Evolutionary conservation across 2,329 filamentous ascomycete species (phyloP), one percentile per base, ranked within the genome.

Genomic region (Calonectria pseudoturangicola): DNA sequence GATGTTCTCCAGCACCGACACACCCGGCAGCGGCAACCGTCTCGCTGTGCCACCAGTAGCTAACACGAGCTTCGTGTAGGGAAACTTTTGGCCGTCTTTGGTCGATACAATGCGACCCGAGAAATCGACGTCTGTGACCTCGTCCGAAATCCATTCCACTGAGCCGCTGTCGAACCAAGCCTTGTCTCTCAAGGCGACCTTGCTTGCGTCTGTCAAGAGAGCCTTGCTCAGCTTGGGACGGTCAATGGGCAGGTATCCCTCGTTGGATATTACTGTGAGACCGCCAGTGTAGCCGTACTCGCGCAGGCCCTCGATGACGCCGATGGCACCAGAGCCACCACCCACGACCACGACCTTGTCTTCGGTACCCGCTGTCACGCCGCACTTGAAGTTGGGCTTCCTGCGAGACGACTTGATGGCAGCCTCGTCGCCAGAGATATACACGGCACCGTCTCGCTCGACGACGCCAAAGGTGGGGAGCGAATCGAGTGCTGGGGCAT

Each of bases 221-320:
- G 96, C 95, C 85, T 99, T 99, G 81, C 96, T 98, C 50, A 99
- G 89, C 88, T 98, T 98, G 13, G 97, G 95, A 25, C 97, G 92
- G 86, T 99, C 97, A 79, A 98, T 96, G 39, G 96, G 96, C 41
- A 93, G 89, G 82, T 97, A 93, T 27, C 94, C 93, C 84, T 99
- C 97, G 75, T 91, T 92, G 15, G 94, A 93, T 79, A 99, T 92
- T 79, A 98, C 88, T 0, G 95, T 97, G 77, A 99, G 92, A 68
- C 90, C 87, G 16, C 95, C 96, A 6, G 88, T 89, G 87, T 93
- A 98, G 36, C 96, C 95, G 74, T 93, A 92, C 75, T 94, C 93
- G 51, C 96, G 93, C 18, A 99, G 90, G 15, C 92, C 93, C 82
- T 98, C 95, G 54, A 98, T 87, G 6, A 94, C 90, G 36, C 95